Percentiles rank a stretch among this genome's conserved stretches.
These are phyloP conservation scores for Yarrowia keelungensis DNA, from an alignment of 805 yeast species.

Conservation along the genomic window DNA sequence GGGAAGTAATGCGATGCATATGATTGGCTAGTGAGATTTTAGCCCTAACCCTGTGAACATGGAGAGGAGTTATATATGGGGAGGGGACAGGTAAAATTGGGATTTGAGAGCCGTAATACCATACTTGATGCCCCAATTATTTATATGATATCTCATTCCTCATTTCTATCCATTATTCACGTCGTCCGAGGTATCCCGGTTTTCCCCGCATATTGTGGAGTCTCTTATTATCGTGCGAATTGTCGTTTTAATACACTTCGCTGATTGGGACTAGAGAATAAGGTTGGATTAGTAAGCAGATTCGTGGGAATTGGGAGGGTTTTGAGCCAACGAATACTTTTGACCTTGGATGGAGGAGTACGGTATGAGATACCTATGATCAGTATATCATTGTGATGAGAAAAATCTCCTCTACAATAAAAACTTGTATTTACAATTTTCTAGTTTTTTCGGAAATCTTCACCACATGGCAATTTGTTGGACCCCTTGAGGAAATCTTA, in stretches of 20 bases:
- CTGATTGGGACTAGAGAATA: slow-evolving; percentile 15
- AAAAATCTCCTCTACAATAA: not conserved
- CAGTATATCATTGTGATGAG: not conserved
- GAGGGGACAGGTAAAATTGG: not conserved
- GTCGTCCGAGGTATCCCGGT: slow-evolving; percentile 14
- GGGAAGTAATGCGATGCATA: slow-evolving; percentile 34
- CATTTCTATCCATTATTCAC: not conserved
- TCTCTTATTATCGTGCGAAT: slow-evolving; percentile 25
- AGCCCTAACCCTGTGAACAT: slow-evolving; percentile 21
- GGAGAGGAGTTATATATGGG: not conserved
- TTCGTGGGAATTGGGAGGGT: too few relatives aligned
- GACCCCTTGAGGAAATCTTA: not conserved
- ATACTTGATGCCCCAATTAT: not conserved
- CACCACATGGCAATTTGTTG: not conserved
- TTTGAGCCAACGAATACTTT: too few relatives aligned
- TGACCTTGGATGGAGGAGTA: too few relatives aligned
- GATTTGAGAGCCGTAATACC: not conserved
- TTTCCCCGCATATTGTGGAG: slow-evolving; percentile 34
- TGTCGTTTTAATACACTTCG: slow-evolving; percentile 8
- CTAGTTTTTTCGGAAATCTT: not conserved
- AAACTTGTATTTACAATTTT: not conserved
- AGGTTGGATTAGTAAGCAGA: not conserved
- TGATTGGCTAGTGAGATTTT: slow-evolving; percentile 33
- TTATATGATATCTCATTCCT: too few relatives aligned
- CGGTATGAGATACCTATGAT: too few relatives aligned